Base-by-base conservation (phyloP, 768 basidiomycete species). In the Russula lepida region DNA sequence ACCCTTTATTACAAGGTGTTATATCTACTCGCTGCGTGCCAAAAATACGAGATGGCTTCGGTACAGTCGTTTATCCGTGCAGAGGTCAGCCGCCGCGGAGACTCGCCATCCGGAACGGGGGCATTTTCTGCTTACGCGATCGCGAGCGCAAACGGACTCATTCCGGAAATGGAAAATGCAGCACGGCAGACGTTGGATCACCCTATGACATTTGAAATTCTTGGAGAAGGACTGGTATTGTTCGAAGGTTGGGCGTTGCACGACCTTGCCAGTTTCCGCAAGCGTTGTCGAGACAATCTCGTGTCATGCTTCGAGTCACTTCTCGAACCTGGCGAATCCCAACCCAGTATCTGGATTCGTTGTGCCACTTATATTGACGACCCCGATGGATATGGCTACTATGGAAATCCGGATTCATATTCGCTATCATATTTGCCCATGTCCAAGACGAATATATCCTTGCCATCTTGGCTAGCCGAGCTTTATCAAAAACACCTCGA, bases 21-120 rank as follows among this genome's bases (percentile, higher is more conserved):
- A 13, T 32, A 13, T 27, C 37, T 66, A 13, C 54, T 69, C 11
- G 61, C 56, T 1, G 66, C 67, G 0, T 64, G 64, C 1, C 33
- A 51, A 9, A 72, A 72, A 56, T 71, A 71, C 55, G 55, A 68
- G 4, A 67, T 71, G 63, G 39, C 12, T 23, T 30, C 37, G 25
- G 37, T 62, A 17, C 25, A 30, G 9, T 37, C 35, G 8, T 27
- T 15, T n/a, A 62, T 62, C 48, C 48, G 48, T n/a, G 27, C 28
- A 6, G 28, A 49, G 28, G 19, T 49, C 30, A 32, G 2, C 11
- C n/a, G n/a, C n/a, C n/a, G n/a, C n/a, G n/a, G n/a, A n/a, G n/a
- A n/a, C n/a, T n/a, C n/a, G n/a, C n/a, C n/a, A n/a, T n/a, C n/a
- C n/a, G n/a, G n/a, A n/a, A n/a, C n/a, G n/a, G n/a, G n/a, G n/a